Percentiles rank a stretch among this genome's conserved stretches.
These are phyloP conservation scores for Podaxis pistillaris DNA, from an alignment of 768 basidiomycete genomes.

Conservation along the genomic window DNA sequence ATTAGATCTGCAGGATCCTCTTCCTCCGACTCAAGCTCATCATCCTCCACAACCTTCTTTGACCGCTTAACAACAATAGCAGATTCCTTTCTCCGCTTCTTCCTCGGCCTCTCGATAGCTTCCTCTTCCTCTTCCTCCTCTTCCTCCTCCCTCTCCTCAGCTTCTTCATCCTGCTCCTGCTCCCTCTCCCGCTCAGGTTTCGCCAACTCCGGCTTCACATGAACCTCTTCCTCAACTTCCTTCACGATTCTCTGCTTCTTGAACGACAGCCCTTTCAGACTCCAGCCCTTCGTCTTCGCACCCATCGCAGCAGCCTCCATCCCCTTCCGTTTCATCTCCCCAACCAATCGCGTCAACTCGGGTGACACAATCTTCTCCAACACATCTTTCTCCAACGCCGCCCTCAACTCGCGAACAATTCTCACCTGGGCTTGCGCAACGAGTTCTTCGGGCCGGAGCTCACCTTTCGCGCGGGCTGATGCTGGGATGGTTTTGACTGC, in stretches of 20 bases:
- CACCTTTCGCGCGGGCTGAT: slow-evolving; percentile 32
- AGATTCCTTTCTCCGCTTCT: slow-evolving; percentile 55
- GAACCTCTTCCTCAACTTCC: slow-evolving; percentile 35
- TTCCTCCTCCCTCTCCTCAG: slow-evolving; percentile 28
- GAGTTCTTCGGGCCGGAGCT: slow-evolving; percentile 43
- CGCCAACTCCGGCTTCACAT: slow-evolving; percentile 42
- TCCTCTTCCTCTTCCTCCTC: slow-evolving; percentile 27
- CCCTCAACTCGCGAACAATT: slow-evolving; percentile 56
- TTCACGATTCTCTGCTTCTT: slow-evolving; percentile 42
- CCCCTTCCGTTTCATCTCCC: slow-evolving; percentile 46
- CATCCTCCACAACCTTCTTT: slow-evolving; percentile 36
- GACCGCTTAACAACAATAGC: slow-evolving; percentile 27
- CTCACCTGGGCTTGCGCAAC: slow-evolving; percentile 53
- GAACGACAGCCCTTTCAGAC: slow-evolving; percentile 46
- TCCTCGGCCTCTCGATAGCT: slow-evolving; percentile 47
- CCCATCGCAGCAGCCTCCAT: slow-evolving; percentile 16
- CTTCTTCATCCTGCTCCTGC: slow-evolving; percentile 31
- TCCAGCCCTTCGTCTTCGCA: slow-evolving; percentile 29
- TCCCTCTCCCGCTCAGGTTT: slow-evolving; percentile 39
- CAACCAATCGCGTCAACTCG: slow-evolving; percentile 51
- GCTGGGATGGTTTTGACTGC: slow-evolving; percentile 28
- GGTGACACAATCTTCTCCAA: slow-evolving; percentile 55
- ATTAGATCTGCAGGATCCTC: slow-evolving; percentile 40
- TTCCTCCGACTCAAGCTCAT: slow-evolving; percentile 61
- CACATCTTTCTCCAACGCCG: slow-evolving; percentile 62